Evolutionary conservation across 2,329 filamentous ascomycete genomes (phyloP).

Genomic region (Sarocladium strictum): DNA sequence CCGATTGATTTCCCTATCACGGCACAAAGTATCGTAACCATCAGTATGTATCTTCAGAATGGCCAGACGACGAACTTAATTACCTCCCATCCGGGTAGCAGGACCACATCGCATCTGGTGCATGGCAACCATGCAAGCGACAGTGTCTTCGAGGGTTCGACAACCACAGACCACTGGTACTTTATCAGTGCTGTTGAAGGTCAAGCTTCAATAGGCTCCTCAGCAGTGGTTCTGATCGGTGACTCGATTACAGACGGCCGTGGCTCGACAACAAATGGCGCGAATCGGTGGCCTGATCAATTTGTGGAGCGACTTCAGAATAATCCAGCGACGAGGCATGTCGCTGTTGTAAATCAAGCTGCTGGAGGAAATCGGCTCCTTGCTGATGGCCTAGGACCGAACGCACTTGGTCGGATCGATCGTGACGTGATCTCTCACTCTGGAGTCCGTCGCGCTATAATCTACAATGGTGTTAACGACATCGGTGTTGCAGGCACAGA

Average conservation of each 20-base stretch:
- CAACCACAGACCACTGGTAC: conserved; percentile 45
- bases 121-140: conserved; percentile 44
- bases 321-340: conserved; percentile 26
- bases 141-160: conserved; percentile 28
- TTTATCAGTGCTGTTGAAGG: conserved; percentile 53
- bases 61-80: conserved; percentile 50
- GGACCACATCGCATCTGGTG: conserved; percentile 50
- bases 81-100: conserved; percentile 55
- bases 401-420: conserved; percentile 49
- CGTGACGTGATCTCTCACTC: conserved; percentile 53
- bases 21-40: conserved; percentile 41
- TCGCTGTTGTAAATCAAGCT: conserved; percentile 53
- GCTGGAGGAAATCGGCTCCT: conserved; percentile 59
- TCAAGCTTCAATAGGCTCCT: conserved; percentile 30
- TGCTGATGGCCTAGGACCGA: conserved; percentile 53
- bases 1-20: conserved; percentile 46
- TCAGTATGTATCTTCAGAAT: conserved; percentile 51
- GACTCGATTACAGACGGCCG: conserved; percentile 63
- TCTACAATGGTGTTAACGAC: conserved; percentile 61
- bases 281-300: conserved; percentile 42
- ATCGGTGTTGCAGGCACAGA: conserved; percentile 47
- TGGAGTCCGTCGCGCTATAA: conserved; percentile 47
- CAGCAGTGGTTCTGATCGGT: conserved; percentile 52
- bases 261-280: conserved; percentile 51
- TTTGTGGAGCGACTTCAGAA: conserved; percentile 39